Base-by-base conservation (phyloP, 768 basidiomycete species). In the Dentipellis sp. region DNA sequence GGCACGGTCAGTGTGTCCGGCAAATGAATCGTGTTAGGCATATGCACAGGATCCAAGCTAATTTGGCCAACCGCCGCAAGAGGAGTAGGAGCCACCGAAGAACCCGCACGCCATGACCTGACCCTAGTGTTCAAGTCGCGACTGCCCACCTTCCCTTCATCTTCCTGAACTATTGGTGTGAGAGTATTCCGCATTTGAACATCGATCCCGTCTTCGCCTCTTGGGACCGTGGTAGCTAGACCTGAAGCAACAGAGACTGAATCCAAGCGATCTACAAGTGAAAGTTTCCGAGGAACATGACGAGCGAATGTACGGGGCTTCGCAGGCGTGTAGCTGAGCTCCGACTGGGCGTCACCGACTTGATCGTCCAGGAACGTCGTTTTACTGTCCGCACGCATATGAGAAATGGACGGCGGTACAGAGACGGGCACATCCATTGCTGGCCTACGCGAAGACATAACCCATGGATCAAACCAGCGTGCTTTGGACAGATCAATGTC, bases 401-500 rank as follows among this genome's bases (percentile, higher is more conserved):
- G 83, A 14, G 72, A 72, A 19, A 78, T 53, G 1, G 77, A 76
- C 35, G 78, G 76, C 5, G 76, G 70, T 10, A 68, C 69, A 34
- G 74, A 70, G 37, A 74, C 67, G 23, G 72, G 66, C 38, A 71
- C 63, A 59, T 82, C 82, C 14, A 67, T 62, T 21, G 68, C 59
- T 39, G 79, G 74, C 58, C 76, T 64, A 53, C 70, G 60, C 17
- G 71, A 69, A 54, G 78, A 67, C n/a, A 77, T 73, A 19, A 83
- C 58, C 88, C 89, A 95, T 0, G 81, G 71, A 16, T 81, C 71
- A 62, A 83, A 88, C 92, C 92, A 94, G 29, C 81, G 77, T 16
- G 92, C 92, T 58, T 82, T 78, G 37, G 75, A 73, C 48, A 79
- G 58, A 70, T 94, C 92, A 48, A 94, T 79, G 69, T 94, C 92